phyloP scores from a whole-genome alignment of 257 asterid genomes.

The Perilla frutescens region DNA sequence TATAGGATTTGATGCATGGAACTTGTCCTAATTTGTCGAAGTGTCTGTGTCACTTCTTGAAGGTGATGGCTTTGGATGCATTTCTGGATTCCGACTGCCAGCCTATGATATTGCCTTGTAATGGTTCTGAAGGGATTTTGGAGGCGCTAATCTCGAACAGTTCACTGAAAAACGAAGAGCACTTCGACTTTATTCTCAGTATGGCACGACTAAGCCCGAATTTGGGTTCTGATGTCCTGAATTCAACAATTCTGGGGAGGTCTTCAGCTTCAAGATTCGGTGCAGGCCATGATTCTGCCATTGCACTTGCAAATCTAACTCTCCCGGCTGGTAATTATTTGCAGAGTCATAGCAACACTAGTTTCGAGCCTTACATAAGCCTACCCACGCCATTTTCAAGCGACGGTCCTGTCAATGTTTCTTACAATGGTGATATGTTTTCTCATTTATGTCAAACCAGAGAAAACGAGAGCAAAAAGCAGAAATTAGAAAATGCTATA shows the following conservation, averaged over 20 bases:
- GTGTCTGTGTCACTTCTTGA: conserved; percentile 9
- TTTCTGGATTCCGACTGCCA: conserved; percentile 34
- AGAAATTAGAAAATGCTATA: conserved; percentile 25
- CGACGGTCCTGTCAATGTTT: conserved; percentile 28
- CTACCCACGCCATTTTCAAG: conserved; percentile 37
- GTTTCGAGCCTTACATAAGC: conserved; percentile 38
- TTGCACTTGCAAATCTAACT: conserved; percentile 24
- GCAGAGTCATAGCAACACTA: conserved; percentile 35
- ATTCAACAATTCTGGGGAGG: conserved; percentile 28
- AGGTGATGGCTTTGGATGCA: conserved; percentile 46
- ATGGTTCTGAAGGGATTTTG: conserved; percentile 35
- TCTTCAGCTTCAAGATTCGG: conserved; percentile 21
- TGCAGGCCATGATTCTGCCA: conserved; percentile 26
- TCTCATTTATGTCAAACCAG: conserved; percentile 36
- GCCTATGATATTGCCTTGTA: conserved; percentile 25
- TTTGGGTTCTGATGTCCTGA: conserved; percentile 25
- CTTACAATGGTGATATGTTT: conserved; percentile 11
- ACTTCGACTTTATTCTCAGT: neutral
- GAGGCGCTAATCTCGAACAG: conserved; percentile 40
- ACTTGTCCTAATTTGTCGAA: neutral
- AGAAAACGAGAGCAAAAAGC: conserved; percentile 35
- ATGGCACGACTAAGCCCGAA: conserved; percentile 29
- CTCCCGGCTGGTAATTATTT: conserved; percentile 33
- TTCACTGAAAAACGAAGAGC: conserved; percentile 29
- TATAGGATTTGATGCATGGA: conserved; percentile 26